Evolutionary conservation across 2,329 filamentous ascomycete species (phyloP).

Genomic region (Bretziella fagacearum): DNA sequence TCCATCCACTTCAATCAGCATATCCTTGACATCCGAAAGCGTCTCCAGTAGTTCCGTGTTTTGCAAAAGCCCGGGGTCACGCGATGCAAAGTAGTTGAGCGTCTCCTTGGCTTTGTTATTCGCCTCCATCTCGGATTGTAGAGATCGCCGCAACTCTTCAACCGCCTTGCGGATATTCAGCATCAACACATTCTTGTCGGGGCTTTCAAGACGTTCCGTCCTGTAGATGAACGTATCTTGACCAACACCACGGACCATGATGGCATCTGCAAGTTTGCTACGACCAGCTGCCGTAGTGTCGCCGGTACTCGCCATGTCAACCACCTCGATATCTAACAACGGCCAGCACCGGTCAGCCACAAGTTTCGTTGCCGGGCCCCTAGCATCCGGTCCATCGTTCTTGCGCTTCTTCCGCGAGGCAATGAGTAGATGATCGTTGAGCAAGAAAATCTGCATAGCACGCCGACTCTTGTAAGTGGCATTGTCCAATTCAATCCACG

Average conservation of each 20-base stretch:
- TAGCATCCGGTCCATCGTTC: constrained; percentile 43
- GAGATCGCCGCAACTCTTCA: constrained; percentile 72
- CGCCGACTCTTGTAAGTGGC: constrained; percentile 89
- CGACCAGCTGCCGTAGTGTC: constrained; percentile 31
- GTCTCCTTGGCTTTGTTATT: constrained; percentile 71
- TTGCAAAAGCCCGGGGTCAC: constrained; percentile 59
- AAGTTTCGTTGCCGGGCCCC: constrained; percentile 51
- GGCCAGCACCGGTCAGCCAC: constrained; percentile 93
- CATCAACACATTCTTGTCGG: constrained; percentile 65
- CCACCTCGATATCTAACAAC: constrained; percentile 77
- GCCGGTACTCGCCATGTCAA: constrained; percentile 60
- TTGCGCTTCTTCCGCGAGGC: constrained; percentile 89
- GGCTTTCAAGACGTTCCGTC: constrained; percentile 62
- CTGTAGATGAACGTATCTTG: constrained; percentile 89
- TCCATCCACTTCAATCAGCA: constrained; percentile 89
- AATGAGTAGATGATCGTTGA: constrained; percentile 88
- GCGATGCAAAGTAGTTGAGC: constrained; percentile 68
- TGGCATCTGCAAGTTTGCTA: constrained; percentile 61
- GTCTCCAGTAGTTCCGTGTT: constrained; percentile 68
- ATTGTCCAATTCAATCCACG: constrained; percentile 93
- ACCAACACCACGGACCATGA: constrained; percentile 74
- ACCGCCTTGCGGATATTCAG: constrained; percentile 84
- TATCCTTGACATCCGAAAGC: constrained; percentile 62
- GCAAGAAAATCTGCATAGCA: constrained; percentile 75
- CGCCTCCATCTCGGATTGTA: constrained; percentile 74